Base-by-base conservation (phyloP, 306 rosid species). In the Arachis hypogaea region DNA sequence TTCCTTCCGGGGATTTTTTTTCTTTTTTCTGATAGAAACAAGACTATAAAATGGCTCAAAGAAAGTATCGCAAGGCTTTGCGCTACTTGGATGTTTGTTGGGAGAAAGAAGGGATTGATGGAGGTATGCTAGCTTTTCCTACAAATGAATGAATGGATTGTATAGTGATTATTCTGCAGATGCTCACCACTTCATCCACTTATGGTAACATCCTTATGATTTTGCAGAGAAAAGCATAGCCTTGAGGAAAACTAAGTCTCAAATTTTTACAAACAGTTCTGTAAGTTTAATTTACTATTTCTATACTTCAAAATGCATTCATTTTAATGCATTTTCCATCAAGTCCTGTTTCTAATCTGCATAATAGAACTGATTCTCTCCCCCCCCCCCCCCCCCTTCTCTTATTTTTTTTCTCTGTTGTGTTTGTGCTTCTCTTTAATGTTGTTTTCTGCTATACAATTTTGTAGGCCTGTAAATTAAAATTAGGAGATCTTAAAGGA, bases 41-140 rank as follows among this genome's bases (percentile, higher is more conserved):
- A 75, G 87, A 80, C 67, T 81, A 58, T 38, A 86, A 83, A 72
- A 83, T 73, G 75, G 87, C 90, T 77, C 74, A 80, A 66, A 73
- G 63, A 40, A 83, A 83, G 82, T 83, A 83, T 56, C 89, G 87
- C 12, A 86, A 86, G 60, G 90, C 82, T 9, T 72, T 86, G 80
- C 87, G 87, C 33, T 86, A 83, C 75, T 69, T 86, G 85, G 90
- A 86, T 77, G 38, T 78, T 41, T 86, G 87, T 72, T 83, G 90
- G 90, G 90, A 86, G 74, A 80, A 83, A 73, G 90, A 83, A 0
- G 85, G 75, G 49, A 81, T 86, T 75, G 85, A 86, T 77, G 78
- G 81, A 83, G 90, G 90, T 86, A 4, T 52, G 16, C 7, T n/a
- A 52, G 28, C 29, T 52, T 49, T 52, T 14, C 9, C 58, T 14